phyloP scores from a whole-genome alignment of 257 asterid genomes.

The Misopates orontium region DNA sequence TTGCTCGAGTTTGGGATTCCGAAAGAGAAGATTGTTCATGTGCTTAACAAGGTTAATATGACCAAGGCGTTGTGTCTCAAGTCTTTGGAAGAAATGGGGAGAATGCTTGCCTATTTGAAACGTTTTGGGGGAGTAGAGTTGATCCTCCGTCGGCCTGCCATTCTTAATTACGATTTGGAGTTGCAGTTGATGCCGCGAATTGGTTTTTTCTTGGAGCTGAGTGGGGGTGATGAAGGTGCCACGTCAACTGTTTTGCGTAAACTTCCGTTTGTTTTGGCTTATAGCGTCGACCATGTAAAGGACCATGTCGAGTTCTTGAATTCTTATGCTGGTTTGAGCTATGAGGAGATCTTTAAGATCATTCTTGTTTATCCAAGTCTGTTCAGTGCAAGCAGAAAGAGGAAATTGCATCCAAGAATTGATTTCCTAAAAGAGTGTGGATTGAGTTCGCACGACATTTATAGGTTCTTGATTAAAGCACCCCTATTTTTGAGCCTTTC shows the following conservation, averaged over 20 bases:
- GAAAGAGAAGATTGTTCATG: conserved; percentile 56
- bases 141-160: conserved; percentile 73
- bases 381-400: conserved; percentile 77
- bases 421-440: conserved; percentile 82
- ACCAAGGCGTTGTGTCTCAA: conserved; percentile 64
- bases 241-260: conserved; percentile 56
- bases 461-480: conserved; percentile 65
- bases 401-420: conserved; percentile 80
- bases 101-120: conserved; percentile 56
- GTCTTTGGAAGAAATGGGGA: conserved; percentile 59
- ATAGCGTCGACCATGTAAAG: conserved; percentile 64
- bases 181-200: conserved; percentile 74
- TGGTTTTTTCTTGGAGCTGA: conserved; percentile 58
- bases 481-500: conserved; percentile 80
- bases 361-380: conserved; percentile 67
- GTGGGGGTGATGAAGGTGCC: conserved; percentile 60
- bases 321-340: conserved; percentile 68
- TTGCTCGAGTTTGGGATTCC: conserved; percentile 58
- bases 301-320: conserved; percentile 78
- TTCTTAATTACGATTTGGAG: conserved; percentile 67
- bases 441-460: conserved; percentile 63
- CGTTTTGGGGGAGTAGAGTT: conserved; percentile 69
- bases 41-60: conserved; percentile 65
- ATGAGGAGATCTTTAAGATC: conserved; percentile 66
- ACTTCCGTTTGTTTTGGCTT: conserved; percentile 70